Conservation (phyloP, 345 rosid genomes). For the Populus pruinosa region DNA sequence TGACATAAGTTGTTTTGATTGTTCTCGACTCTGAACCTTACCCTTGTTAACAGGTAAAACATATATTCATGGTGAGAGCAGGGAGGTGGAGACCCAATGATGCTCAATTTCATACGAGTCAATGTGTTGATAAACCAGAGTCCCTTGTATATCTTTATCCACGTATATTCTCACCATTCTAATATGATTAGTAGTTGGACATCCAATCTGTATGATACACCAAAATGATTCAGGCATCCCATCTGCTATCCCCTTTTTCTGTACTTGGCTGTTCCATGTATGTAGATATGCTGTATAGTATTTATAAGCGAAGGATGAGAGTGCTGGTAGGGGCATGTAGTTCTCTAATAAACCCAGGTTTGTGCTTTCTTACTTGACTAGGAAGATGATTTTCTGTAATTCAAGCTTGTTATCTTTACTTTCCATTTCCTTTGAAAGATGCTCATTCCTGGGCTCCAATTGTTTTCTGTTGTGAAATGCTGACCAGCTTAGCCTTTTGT, state of each 20-base stretch:
- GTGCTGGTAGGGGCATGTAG: slow-evolving; percentile 28
- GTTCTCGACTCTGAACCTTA: slow-evolving; percentile 6
- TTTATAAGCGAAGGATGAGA: slow-evolving; percentile 25
- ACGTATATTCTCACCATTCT: slow-evolving; percentile 8
- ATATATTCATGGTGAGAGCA: neutral
- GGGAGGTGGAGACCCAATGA: slow-evolving; percentile 12
- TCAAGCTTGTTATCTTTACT: neutral
- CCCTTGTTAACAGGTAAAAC: slow-evolving; percentile 32
- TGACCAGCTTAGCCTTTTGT: neutral
- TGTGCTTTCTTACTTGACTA: slow-evolving; percentile 27
- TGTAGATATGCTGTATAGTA: slow-evolving; percentile 45
- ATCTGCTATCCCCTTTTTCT: slow-evolving; percentile 19
- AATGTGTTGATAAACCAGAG: slow-evolving; percentile 12
- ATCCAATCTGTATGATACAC: slow-evolving; percentile 12
- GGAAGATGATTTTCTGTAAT: slow-evolving; percentile 9
- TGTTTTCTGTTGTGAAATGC: neutral
- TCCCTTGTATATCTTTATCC: neutral
- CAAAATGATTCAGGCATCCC: slow-evolving; percentile 18
- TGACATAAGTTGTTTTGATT: neutral
- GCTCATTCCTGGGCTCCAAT: neutral
- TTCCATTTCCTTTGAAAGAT: neutral
- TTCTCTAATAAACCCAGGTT: slow-evolving; percentile 35
- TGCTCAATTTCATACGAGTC: neutral
- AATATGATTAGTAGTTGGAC: slow-evolving; percentile 22
- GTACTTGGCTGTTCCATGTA: slow-evolving; percentile 25